These are phyloP conservation scores for Sporothrix globosa DNA, from an alignment of 2,329 filamentous ascomycete species.

Conservation along the genomic window DNA sequence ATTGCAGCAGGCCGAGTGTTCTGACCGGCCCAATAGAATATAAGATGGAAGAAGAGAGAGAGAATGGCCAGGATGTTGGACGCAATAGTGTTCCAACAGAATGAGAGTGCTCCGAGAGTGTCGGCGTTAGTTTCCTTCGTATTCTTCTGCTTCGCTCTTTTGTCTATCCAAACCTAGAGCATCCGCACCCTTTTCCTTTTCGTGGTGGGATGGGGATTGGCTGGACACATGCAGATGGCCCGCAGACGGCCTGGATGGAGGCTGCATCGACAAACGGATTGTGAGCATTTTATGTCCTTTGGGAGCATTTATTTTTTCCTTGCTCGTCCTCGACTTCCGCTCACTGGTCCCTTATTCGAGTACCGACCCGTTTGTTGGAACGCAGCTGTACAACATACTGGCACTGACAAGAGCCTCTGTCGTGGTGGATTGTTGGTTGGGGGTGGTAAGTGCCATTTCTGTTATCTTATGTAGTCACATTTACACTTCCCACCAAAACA, in stretches of 20 bases:
- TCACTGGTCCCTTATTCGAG: background rate
- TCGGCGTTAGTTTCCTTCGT: background rate
- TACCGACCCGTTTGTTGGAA: background rate
- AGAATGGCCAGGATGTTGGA: background rate
- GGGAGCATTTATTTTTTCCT: background rate
- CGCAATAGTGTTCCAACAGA: constrained; percentile 10
- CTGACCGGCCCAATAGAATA: background rate
- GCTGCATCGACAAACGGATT: constrained; percentile 4
- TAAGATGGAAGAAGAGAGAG: too few relatives aligned
- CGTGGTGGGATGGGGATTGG: constrained; percentile 10
- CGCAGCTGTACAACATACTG: background rate
- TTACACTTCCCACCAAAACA: too few relatives aligned
- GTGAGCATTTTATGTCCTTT: background rate
- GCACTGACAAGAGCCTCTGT: too few relatives aligned
- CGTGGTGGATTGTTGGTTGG: too few relatives aligned
- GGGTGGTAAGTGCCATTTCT: too few relatives aligned
- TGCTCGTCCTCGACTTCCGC: too few relatives aligned
- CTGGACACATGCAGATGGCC: constrained; percentile 21
- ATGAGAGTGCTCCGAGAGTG: background rate
- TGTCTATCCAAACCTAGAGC: background rate
- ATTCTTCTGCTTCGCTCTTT: background rate
- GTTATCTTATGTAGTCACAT: too few relatives aligned
- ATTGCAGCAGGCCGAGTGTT: background rate
- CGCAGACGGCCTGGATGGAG: constrained; percentile 21
- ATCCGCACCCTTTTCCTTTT: background rate